Percentiles rank a stretch among this genome's conserved stretches.
These are phyloP conservation scores for Knoxdaviesia proteae DNA, from an alignment of 2,329 filamentous ascomycete species.

Conservation along the genomic window DNA sequence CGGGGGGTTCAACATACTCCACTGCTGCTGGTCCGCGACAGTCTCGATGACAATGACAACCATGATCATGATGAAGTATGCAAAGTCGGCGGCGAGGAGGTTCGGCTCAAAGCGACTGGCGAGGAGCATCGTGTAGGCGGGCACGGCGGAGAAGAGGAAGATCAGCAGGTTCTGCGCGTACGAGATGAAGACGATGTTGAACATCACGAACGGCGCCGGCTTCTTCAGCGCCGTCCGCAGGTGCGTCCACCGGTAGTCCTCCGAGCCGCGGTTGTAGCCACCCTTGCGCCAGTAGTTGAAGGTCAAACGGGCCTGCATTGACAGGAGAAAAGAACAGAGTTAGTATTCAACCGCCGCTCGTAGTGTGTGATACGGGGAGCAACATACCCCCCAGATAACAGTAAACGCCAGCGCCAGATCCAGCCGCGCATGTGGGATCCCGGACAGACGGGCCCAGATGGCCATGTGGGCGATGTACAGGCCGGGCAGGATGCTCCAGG, in stretches of 20 bases:
- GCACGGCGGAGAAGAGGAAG: conserved; percentile 50
- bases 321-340: neutral
- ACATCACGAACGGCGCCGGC: conserved; percentile 49
- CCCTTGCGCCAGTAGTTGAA: conserved; percentile 96
- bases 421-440: conserved; percentile 46
- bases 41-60: conserved; percentile 43
- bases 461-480: conserved; percentile 72
- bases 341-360: neutral
- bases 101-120: conserved; percentile 39
- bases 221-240: conserved; percentile 8
- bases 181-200: conserved; percentile 83
- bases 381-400: conserved; percentile 56
- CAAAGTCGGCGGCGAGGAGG: conserved; percentile 22
- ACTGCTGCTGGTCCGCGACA: conserved; percentile 83
- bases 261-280: conserved; percentile 70
- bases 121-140: conserved; percentile 68
- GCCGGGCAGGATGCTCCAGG: conserved; percentile 78
- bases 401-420: conserved; percentile 54
- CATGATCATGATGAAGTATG: conserved; percentile 24
- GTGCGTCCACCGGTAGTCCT: conserved; percentile 70
- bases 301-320: conserved; percentile 49
- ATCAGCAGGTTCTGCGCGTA: conserved; percentile 67
- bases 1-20: conserved; percentile 32
- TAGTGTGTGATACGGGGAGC: neutral
- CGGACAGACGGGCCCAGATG: conserved; percentile 59